Base-by-base conservation (phyloP, 2,329 filamentous ascomycete genomes). In the Conoideocrella luteorostrata region DNA sequence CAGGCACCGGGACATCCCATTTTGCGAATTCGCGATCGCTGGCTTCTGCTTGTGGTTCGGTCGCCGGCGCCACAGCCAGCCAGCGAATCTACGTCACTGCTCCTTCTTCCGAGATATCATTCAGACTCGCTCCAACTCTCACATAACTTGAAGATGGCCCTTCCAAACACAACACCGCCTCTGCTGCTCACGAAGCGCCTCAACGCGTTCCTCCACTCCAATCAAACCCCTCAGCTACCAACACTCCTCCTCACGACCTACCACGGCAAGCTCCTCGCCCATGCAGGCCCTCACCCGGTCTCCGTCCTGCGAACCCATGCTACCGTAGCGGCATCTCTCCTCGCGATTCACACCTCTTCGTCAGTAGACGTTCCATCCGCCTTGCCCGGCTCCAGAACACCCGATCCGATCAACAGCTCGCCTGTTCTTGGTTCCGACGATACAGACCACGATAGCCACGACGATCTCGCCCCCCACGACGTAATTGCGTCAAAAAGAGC, bases 141-240 rank as follows among this genome's bases (percentile, higher is more conserved):
- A 34, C 7, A 7, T 10, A 7, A 13, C 3, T n/a, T 13, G 10
- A 38, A 12, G 10, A 68, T 67, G 65, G 61, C 66, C 36, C 53
- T 60, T 47, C 54, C 60, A 17, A 57, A 57, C 39, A 67, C 70
- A 20, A 71, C 73, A 29, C 75, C 76, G 29, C 75, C 77, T 21
- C 69, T 80, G 46, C 70, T 88, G 64, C 71, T 88, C 48, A 81
- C 76, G 28, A 82, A 82, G 60, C 77, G 77, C 48, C 72, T 84
- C 51, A 80, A 78, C 22, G 65, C 72, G 47, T 82, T 83, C 61
- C 75, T 84, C 37, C 69, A 72, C 56, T 64, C 72, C 48, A 77
- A 80, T 59, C 74, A 79, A 50, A 74, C 74, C 7, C 59, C 76
- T 4, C 67, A 74, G 47, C 68, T 83, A 24, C 77, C 77, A 47